Conservation (phyloP, 192 early-diverging fungal species). For the Coemansia sp. region DNA sequence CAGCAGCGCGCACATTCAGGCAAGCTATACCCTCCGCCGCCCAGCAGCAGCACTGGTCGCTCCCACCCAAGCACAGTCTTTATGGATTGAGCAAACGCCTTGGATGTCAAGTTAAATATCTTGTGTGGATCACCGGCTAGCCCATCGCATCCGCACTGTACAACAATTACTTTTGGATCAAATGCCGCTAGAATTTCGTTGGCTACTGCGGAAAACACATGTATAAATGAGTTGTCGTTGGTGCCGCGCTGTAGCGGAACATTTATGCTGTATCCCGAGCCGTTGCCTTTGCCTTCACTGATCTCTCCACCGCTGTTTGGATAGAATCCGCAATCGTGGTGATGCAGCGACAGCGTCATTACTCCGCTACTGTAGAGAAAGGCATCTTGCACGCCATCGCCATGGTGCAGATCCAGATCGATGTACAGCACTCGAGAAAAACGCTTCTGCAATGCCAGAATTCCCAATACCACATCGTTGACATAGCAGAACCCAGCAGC, state of each 20-base stretch:
- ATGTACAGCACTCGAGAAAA: slow-evolving; percentile 90
- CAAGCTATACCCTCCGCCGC: slow-evolving; percentile 86
- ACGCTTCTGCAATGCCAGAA: slow-evolving; percentile 72
- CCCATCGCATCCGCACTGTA: slow-evolving; percentile 81
- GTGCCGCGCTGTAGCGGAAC: slow-evolving; percentile 86
- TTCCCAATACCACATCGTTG: slow-evolving; percentile 96
- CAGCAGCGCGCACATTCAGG: slow-evolving; percentile 91
- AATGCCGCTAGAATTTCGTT: slow-evolving; percentile 68
- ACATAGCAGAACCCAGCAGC: slow-evolving; percentile 98
- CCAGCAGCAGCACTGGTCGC: slow-evolving; percentile 33
- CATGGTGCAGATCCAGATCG: slow-evolving; percentile 98
- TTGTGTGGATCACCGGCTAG: slow-evolving; percentile 49
- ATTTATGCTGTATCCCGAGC: slow-evolving; percentile 85
- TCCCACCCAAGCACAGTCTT: slow-evolving; percentile 10
- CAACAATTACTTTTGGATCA: slow-evolving; percentile 79
- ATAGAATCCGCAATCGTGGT: slow-evolving; percentile 90
- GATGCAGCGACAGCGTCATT: slow-evolving; percentile 97
- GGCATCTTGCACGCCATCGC: slow-evolving; percentile 96
- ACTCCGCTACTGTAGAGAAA: slow-evolving; percentile 90
- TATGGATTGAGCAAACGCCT: slow-evolving; percentile 29
- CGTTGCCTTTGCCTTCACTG: slow-evolving; percentile 75
- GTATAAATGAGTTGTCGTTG: slow-evolving; percentile 79
- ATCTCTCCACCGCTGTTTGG: slow-evolving; percentile 83
- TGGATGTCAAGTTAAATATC: slow-evolving; percentile 40
- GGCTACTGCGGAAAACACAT: slow-evolving; percentile 76